Evolutionary conservation across 768 basidiomycete genomes (phyloP), one percentile per base, ranked within the genome.

Genomic region (Pleurotus eryngii): DNA sequence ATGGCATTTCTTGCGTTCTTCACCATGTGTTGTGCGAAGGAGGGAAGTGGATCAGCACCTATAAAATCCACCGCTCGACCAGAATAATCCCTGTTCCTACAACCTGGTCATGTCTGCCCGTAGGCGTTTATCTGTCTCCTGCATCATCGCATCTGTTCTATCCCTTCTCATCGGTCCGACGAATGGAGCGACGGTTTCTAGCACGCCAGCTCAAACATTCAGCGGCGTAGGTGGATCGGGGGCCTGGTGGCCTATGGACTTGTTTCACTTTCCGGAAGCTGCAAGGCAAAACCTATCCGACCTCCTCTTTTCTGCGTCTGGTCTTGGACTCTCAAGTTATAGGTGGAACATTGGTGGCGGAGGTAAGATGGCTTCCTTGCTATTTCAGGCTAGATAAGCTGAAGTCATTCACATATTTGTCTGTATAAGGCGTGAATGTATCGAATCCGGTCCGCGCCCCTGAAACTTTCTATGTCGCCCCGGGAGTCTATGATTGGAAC

Each of bases 201-300:
- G 66, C 20, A 61, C 68, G 6, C 61, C 69, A 0, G 68, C 71
- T 0, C 76, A 76, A 56, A 72, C 71, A 0, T 72, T 77, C 58
- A 63, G 64, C 27, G 73, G 75, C 1, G 70, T 79, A 51, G 76
- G 76, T 0, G 77, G 76, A 6, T 76, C 75, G 14, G 77, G 77
- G 11, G 77, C 77, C 9, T 79, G 77, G 77, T 78, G 77, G 77
- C 75, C 75, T 14, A 69, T 70, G 46, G 77, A 79, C 57, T 62
- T 79, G 15, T 73, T 65, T 63, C 57, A 70, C 45, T 79, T 74
- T 61, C 76, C 77, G 0, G 73, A 74, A 35, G 61, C 65, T 14
- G 68, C 70, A n/a, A 67, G 74, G 20, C 71, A 76, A 53, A 74
- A 77, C 49, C 67, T 76, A 45, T 74, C 76, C 4, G 58, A 69